Evolutionary conservation across 768 basidiomycete genomes (phyloP).

Genomic region (Boletellus emodensis): DNA sequence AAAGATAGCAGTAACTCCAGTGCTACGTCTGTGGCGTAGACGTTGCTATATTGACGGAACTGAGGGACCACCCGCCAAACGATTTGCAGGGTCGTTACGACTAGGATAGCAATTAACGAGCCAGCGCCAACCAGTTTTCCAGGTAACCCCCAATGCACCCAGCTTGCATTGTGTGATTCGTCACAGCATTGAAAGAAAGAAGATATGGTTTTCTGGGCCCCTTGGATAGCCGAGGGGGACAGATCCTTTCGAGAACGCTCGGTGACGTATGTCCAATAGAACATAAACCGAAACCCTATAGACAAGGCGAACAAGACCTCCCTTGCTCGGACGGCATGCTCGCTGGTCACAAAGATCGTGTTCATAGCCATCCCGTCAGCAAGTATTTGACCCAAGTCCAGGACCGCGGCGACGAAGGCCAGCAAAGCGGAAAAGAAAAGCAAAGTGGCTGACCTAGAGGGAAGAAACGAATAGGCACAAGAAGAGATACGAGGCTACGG

Average conservation of each 20-base stretch:
- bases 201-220: conserved; percentile 11
- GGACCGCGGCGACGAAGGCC: conserved; percentile 56
- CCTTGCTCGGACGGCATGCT: conserved; percentile 45
- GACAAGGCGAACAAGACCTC: conserved; percentile 59
- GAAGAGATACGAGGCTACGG: neutral
- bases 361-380: conserved; percentile 31
- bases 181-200: conserved; percentile 13
- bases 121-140: conserved; percentile 52
- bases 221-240: conserved; percentile 27
- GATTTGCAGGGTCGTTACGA: conserved; percentile 55
- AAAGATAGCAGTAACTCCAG: conserved; percentile 56
- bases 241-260: conserved; percentile 42
- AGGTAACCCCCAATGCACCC: conserved; percentile 59
- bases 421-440: conserved; percentile 56
- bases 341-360: conserved; percentile 13
- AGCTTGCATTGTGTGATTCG: conserved; percentile 52
- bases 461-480: neutral
- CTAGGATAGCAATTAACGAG: conserved; percentile 42
- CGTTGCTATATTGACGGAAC: conserved; percentile 36
- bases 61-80: conserved; percentile 51
- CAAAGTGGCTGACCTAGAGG: conserved; percentile 41
- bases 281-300: conserved; percentile 56
- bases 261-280: conserved; percentile 65
- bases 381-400: conserved; percentile 60
- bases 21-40: conserved; percentile 57